phyloP scores from a whole-genome alignment of 257 asterid genomes.

The Ilex aquifolium region DNA sequence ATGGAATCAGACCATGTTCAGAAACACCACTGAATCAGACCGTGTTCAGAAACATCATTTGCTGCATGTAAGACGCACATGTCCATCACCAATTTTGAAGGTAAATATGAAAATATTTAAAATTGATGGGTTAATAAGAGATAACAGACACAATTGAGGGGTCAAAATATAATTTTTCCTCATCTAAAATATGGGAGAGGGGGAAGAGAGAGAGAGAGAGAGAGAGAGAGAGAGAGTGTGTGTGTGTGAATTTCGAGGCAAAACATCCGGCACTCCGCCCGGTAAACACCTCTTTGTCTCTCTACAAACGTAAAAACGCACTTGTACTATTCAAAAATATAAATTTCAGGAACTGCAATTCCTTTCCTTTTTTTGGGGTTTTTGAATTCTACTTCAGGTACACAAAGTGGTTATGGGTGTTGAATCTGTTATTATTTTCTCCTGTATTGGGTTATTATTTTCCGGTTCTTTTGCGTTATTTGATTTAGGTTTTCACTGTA shows the following conservation, averaged over 20 bases:
- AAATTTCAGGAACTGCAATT: background rate
- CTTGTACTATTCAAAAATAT: background rate
- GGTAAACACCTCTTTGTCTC: background rate
- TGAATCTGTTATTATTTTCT: background rate
- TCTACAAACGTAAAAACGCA: background rate
- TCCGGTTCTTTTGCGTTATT: background rate
- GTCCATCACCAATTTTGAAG: too few species aligned
- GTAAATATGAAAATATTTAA: too few species aligned
- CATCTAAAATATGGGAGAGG: too few species aligned
- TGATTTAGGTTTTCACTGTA: background rate
- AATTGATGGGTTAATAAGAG: too few species aligned
- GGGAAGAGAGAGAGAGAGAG: too few species aligned
- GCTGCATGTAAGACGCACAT: too few species aligned
- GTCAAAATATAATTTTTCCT: too few species aligned
- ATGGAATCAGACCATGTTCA: too few species aligned
- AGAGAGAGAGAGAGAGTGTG: background rate
- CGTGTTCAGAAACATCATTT: too few species aligned
- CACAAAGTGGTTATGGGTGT: background rate
- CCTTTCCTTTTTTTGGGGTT: background rate
- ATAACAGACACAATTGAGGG: too few species aligned
- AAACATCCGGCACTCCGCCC: background rate
- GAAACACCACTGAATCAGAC: too few species aligned
- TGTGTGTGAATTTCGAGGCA: constrained; percentile 1
- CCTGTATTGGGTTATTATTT: background rate
- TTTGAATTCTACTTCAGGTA: background rate